Base-by-base conservation (phyloP, 768 basidiomycete genomes). In the Pleurotus giganteus region DNA sequence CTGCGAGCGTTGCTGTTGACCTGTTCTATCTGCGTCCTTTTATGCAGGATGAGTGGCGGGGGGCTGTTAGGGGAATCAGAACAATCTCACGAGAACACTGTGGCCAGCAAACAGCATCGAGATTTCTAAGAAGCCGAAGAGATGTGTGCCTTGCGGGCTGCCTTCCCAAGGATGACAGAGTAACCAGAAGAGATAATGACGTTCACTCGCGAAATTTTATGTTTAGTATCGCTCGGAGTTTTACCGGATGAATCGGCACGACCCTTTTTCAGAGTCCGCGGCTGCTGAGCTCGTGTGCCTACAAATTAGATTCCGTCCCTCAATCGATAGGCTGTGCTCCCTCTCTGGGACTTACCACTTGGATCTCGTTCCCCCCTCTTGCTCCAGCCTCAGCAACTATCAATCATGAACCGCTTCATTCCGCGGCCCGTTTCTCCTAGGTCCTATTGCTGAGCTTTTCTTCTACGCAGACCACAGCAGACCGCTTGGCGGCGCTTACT, bases 301-400 rank as follows among this genome's bases (percentile, higher is more conserved):
- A 34, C 32, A 34, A 23, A 45, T 26, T 26, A 24, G 44, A 21
- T 45, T 45, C 44, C 44, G 21, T 45, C 44, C 21, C 19, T 27
- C 44, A 41, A 41, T 41, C 39, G 39, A 41, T 41, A n/a, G 2
- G 4, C 39, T 17, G 7, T 17, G 2, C 39, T 41, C n/a, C 19
- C 27, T 17, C 44, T 45, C 23, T 50, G 12, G 49, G 19, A 36
- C 34, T 51, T 39, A 34, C 49, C 34, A 23, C 49, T 37, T 51
- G 49, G 49, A 36, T 51, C 49, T 51, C n/a, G 19, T 17, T 34
- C 34, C 34, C 8, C 26, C 46, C 31, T 47, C 27, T 28, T 17
- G 23, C 26, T 8, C 24, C 29, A 9, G 21, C 17, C 21, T 21
- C 43, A 27, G 23, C 39, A 41, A 17, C 39, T n/a, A n/a, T n/a